Evolutionary conservation across 169 alveolate genomes (phyloP), one percentile per base, ranked within the genome.

Genomic region (Babesia ovata): DNA sequence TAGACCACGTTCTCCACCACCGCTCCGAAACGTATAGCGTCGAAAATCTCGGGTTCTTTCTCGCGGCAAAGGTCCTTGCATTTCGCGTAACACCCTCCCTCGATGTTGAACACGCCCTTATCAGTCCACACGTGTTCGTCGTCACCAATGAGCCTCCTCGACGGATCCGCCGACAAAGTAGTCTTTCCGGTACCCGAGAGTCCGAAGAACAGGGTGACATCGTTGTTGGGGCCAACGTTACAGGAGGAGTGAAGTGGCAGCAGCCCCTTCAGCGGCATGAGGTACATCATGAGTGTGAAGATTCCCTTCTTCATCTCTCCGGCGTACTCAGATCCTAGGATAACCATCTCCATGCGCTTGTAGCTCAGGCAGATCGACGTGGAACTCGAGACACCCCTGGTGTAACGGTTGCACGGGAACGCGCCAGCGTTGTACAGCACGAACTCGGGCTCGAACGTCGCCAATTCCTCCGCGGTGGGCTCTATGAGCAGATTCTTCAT

Each of bases 171-270:
- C 17, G 97, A 93, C 58, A 97, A 87, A 12, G 99, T 97, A 39
- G 99, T 97, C 88, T 97, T 97, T 21, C 99, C 99, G 33, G 99
- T 97, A 44, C 99, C 99, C 39, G 97, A 92, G n/a, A 97, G 93
- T 12, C 99, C 99, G 82, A 97, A 97, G 78, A 96, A 94, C 72
- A 97, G 85, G 29, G 99, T 93, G 42, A 96, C 97, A 76, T 95
- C 98, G 63, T 96, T 97, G 14, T 85, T 79, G 48, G 65, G 58
- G 26, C 98, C 98, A 63, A 95, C 96, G 84, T 96, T 97, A 61
- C 98, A 97, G 65, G 98, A 93, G n/a, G 98, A 95, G 87, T 97
- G 99, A 86, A 97, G 90, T n/a, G 98, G 96, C 77, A 97, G 92
- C 75, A 95, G 95, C 33, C 91, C 89, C 83, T 90, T 81, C 86